Evolutionary conservation across 1,284 basidiomycete genomes (phyloP).

Genomic region (Melanopsichium pennsylvanicum): DNA sequence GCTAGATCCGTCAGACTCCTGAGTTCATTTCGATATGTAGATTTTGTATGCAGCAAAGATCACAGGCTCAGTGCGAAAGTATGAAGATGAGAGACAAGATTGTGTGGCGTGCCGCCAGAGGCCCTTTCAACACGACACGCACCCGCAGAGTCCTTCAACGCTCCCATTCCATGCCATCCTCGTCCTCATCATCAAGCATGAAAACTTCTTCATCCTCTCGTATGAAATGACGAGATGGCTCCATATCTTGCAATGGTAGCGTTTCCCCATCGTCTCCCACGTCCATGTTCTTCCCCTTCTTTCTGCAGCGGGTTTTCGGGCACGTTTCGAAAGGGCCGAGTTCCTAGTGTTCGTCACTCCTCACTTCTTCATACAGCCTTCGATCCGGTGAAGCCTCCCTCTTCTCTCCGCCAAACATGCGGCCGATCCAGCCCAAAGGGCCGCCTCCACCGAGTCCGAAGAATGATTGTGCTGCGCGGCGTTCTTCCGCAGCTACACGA

Average conservation of each 20-base stretch:
- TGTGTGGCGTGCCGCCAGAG: neutral
- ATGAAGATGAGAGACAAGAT: neutral
- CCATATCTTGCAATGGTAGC: constrained; percentile 9
- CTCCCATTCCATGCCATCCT: constrained; percentile 37
- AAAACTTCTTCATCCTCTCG: constrained; percentile 2
- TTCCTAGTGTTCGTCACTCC: constrained; percentile 53
- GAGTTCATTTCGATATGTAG: too few species aligned
- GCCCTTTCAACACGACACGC: constrained; percentile 15
- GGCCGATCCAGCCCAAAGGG: constrained; percentile 10
- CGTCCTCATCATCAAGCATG: constrained; percentile 13
- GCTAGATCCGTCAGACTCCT: too few species aligned
- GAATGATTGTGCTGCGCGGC: constrained; percentile 72
- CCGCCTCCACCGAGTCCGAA: constrained; percentile 22
- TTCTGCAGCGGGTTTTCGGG: neutral
- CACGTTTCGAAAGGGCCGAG: constrained; percentile 33
- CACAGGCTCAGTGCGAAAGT: too few species aligned
- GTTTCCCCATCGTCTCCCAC: constrained; percentile 1
- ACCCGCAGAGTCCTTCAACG: too few species aligned
- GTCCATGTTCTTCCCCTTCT: neutral
- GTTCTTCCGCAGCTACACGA: constrained; percentile 44
- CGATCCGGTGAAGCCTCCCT: constrained; percentile 20
- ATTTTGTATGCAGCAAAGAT: neutral
- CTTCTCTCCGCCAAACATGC: constrained; percentile 30
- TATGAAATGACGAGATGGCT: neutral
- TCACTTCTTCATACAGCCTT: constrained; percentile 45